Evolutionary conservation across 441 rosid species (phyloP), one percentile per base, ranked within the genome.

Genomic region (Viola pubescens): DNA sequence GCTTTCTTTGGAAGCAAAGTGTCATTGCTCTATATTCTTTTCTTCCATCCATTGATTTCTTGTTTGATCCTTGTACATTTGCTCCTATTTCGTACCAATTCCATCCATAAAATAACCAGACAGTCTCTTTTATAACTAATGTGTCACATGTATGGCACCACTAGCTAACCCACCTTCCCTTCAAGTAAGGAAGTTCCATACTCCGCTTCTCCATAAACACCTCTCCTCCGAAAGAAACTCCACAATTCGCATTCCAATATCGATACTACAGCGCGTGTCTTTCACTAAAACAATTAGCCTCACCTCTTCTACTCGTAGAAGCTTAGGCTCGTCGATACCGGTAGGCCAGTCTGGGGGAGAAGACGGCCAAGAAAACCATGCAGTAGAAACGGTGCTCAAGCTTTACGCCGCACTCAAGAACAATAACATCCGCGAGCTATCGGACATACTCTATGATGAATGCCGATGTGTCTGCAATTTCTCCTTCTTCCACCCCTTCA

Each of bases 391-490:
- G 0, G 97, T 87, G 43, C 73, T 82, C 37, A 77, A 80, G 75
- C 79, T 85, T 52, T 80, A 83, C 67, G 49, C 39, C 0, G 84
- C 84, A 4, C 77, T 87, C 56, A 76, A 82, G 66, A 70, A 76
- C 65, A 50, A 70, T 60, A 80, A 84, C 67, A 55, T 80, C 0
- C n/a, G 50, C 0, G 82, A 82, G 4, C 45, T 87, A 12, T 83
- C 92, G 4, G 81, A 74, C 63, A 74, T 80, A 34, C 77, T 89
- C 26, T 83, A 78, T 2, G 97, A 89, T 6, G 92, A 90, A 61
- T 87, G 95, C 62, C 75, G 70, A 16, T 90, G 82, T 55, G 69
- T 77, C 51, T 80, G 81, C 78, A 90, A 84, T 53, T 81, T 87
- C 65, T 81, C 84, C 0, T 79, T 73, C 70, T 73, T 64, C 68